Evolutionary conservation across 169 alveolate species (phyloP).

Genomic region (Sarcocystis neurona): DNA sequence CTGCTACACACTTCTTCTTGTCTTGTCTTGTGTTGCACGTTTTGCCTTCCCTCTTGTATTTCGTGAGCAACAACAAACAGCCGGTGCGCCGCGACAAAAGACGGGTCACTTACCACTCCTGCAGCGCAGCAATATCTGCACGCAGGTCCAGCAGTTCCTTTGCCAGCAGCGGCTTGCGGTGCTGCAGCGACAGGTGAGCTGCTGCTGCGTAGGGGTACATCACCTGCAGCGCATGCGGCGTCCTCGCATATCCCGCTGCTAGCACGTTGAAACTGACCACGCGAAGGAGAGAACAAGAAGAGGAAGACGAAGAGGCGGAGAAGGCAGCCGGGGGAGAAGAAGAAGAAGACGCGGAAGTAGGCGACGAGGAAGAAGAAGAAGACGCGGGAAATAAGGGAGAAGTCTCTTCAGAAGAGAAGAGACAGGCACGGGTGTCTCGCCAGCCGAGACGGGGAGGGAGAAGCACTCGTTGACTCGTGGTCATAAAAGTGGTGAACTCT

Average conservation of each 20-base stretch:
- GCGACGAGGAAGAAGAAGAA: not conserved
- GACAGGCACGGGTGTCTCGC: not conserved
- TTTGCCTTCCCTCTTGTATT: too few species aligned
- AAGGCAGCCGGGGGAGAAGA: not conserved
- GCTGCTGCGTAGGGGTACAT: conserved; percentile 5
- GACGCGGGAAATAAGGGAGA: too few species aligned
- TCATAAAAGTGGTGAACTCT: too few species aligned
- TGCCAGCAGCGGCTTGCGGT: conserved; percentile 6
- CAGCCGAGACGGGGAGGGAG: too few species aligned
- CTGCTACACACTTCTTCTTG: too few species aligned
- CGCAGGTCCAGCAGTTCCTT: not conserved
- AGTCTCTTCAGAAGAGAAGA: conserved; percentile 10
- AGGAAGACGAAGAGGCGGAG: not conserved
- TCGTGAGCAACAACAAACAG: too few species aligned
- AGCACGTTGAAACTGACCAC: not conserved
- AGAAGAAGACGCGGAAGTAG: not conserved
- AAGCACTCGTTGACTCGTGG: too few species aligned
- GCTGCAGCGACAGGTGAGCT: conserved; percentile 1
- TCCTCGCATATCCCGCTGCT: conserved; percentile 16
- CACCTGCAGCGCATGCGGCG: conserved; percentile 31
- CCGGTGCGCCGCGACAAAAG: too few species aligned
- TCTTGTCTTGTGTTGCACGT: too few species aligned
- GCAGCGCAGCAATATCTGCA: conserved; percentile 23
- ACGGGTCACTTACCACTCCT: conserved; percentile 15
- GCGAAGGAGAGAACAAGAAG: not conserved